phyloP scores from a whole-genome alignment of 1,139 yeast species.

The Suhomyces yuchorum region DNA sequence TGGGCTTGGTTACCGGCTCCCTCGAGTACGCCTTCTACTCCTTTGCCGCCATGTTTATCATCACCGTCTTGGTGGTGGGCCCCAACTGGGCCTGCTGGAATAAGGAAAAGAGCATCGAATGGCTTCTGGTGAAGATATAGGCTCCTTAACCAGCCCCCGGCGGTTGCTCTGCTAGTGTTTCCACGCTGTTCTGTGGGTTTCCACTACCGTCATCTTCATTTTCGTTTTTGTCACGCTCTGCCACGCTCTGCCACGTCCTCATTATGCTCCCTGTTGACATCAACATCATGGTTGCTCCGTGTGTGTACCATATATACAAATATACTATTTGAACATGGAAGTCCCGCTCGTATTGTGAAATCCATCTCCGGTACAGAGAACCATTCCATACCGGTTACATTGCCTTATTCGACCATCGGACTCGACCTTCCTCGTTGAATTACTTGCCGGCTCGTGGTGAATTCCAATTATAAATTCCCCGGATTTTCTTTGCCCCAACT shows the following conservation, averaged over 20 bases:
- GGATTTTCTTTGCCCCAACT: no score
- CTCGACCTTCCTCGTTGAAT: background rate
- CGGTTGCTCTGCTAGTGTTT: background rate
- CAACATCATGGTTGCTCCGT: background rate
- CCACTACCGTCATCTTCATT: background rate
- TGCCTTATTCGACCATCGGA: background rate
- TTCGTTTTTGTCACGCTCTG: background rate
- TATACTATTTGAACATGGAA: background rate
- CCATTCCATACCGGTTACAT: background rate
- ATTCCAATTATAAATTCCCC: background rate
- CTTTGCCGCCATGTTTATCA: conserved; percentile 36
- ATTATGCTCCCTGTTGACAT: background rate
- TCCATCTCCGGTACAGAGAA: background rate
- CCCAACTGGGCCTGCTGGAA: conserved; percentile 62
- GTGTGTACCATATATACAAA: background rate
- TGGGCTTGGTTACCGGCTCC: conserved; percentile 49
- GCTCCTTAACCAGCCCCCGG: background rate
- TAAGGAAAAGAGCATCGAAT: conserved; percentile 18
- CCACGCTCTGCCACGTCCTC: background rate
- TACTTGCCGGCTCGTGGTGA: background rate
- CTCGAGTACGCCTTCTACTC: conserved; percentile 38
- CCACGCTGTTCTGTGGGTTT: background rate
- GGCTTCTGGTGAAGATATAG: conserved; percentile 19
- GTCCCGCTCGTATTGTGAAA: background rate
- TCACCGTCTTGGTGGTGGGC: conserved; percentile 42